Conservation (phyloP, 495 filamentous ascomycete species). For the Arthonia radiata region DNA sequence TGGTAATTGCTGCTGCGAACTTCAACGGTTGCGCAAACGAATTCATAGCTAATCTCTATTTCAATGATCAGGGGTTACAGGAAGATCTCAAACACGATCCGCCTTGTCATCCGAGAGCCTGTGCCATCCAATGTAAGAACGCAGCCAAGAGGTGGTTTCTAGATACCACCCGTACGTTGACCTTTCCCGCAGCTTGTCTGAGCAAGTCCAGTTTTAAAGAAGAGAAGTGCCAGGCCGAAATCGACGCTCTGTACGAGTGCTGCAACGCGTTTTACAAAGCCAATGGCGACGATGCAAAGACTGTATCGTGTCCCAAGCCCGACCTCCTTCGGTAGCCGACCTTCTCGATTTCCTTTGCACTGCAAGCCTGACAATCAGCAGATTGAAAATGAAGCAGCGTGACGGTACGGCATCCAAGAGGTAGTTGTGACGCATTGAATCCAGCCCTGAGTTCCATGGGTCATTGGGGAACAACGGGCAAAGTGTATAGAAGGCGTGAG, state of each 20-base stretch:
- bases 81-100: constrained; percentile 51
- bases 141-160: too few relatives aligned
- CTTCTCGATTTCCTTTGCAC: not conserved
- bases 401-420: constrained; percentile 1
- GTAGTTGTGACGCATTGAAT: constrained; percentile 9
- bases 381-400: constrained; percentile 69
- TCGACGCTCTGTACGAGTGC: constrained; percentile 89
- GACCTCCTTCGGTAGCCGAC: constrained; percentile 28
- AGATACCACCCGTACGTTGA: not conserved
- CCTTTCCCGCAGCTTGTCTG: constrained; percentile 38
- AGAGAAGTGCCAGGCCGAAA: constrained; percentile 50
- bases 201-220: constrained; percentile 70
- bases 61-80: constrained; percentile 24
- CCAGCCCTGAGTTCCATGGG: constrained; percentile 24
- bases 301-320: constrained; percentile 68
- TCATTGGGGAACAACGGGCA: constrained; percentile 30
- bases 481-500: constrained; percentile 38
- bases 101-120: constrained; percentile 74
- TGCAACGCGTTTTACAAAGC: constrained; percentile 72
- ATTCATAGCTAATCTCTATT: too few relatives aligned
- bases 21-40: too few relatives aligned
- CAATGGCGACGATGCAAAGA: constrained; percentile 51
- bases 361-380: constrained; percentile 2
- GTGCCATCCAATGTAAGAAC: constrained; percentile 75
- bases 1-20: too few relatives aligned